Evolutionary conservation across 176 grass and related monocot species (phyloP).

Genomic region (Carex parvula): DNA sequence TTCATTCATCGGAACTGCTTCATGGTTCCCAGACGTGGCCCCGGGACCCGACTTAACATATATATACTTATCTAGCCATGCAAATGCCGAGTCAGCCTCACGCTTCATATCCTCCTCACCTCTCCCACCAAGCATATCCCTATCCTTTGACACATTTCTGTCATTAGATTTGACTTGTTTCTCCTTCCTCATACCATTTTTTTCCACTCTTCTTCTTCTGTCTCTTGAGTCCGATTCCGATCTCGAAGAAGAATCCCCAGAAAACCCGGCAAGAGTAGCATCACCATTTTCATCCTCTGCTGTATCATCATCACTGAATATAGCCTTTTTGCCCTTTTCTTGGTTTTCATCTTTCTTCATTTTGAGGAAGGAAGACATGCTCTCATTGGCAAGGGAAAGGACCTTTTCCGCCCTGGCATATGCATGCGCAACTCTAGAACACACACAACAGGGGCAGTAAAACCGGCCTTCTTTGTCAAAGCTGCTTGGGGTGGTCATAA

Average conservation of each 20-base stretch:
- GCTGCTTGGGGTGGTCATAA: background rate
- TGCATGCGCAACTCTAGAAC: conserved; percentile 6
- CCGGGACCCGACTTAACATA: background rate
- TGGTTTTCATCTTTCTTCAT: conserved; percentile 12
- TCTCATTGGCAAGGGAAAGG: conserved; percentile 1
- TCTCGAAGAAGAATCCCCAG: too few species aligned
- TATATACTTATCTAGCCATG: conserved; percentile 8
- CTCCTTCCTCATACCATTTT: background rate
- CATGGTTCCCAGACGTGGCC: background rate
- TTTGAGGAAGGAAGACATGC: background rate
- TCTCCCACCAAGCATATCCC: background rate
- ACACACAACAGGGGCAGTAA: conserved; percentile 26
- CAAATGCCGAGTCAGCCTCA: background rate
- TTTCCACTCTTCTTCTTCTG: background rate
- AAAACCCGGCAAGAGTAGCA: background rate
- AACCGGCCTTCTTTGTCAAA: conserved; percentile 11
- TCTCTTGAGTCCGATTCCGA: background rate
- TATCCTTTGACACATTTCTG: background rate
- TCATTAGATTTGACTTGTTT: conserved; percentile 6
- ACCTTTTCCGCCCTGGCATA: conserved; percentile 17
- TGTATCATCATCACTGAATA: background rate
- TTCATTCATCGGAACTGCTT: background rate
- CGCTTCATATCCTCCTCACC: background rate
- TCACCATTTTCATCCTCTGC: background rate
- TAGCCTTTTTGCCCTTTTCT: background rate